Evolutionary conservation across 1,284 basidiomycete species (phyloP).

Genomic region (Rhodotorula mucilaginosa): DNA sequence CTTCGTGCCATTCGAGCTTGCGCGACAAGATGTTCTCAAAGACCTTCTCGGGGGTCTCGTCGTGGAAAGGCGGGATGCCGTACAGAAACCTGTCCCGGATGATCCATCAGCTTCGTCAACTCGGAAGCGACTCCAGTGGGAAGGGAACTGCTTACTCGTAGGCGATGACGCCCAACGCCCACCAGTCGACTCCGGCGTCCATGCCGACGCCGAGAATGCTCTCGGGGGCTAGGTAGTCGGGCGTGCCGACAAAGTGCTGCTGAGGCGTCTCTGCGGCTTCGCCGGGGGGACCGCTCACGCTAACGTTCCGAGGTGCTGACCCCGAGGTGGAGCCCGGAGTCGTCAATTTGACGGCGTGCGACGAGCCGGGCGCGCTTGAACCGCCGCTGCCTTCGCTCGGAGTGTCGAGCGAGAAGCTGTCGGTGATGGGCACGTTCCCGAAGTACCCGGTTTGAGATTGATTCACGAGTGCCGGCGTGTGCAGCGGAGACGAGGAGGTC

Average conservation of each 20-base stretch:
- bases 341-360: slow-evolving; percentile 1
- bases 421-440: slow-evolving; percentile 37
- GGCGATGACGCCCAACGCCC: slow-evolving; percentile 96
- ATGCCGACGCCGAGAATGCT: slow-evolving; percentile 83
- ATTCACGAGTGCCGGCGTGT: slow-evolving; percentile 29
- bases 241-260: slow-evolving; percentile 50
- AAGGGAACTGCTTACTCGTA: slow-evolving; percentile 63
- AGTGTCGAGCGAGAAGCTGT: slow-evolving; percentile 41
- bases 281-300: slow-evolving; percentile 19
- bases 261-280: slow-evolving; percentile 21
- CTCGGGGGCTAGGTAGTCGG: slow-evolving; percentile 52
- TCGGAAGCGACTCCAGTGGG: not conserved
- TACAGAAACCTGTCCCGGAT: slow-evolving; percentile 69
- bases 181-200: slow-evolving; percentile 98
- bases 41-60: slow-evolving; percentile 91
- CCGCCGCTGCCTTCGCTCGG: slow-evolving; percentile 71
- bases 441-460: slow-evolving; percentile 40
- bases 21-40: slow-evolving; percentile 99
- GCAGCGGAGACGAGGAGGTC: slow-evolving; percentile 30
- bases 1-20: slow-evolving; percentile 78
- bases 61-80: slow-evolving; percentile 96
- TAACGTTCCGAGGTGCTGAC: not conserved
- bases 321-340: slow-evolving; percentile 1
- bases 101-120: not conserved
- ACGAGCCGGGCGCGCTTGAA: slow-evolving; percentile 52